Base-by-base conservation (phyloP, 352 stramenopile genomes). In the Chrysophaeum taylorii region DNA sequence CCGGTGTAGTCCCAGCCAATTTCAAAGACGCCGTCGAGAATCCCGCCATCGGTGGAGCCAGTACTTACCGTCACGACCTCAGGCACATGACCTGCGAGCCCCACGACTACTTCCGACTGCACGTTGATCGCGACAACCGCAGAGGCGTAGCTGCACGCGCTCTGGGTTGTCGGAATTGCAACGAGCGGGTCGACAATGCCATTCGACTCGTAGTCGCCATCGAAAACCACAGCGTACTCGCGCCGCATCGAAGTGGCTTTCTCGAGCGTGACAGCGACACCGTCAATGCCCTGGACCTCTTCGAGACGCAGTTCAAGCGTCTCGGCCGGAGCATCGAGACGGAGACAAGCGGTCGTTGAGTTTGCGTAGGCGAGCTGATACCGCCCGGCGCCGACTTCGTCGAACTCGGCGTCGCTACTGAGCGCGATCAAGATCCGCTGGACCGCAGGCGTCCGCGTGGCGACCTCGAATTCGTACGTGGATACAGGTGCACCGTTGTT, bases 251-350 rank as follows among this genome's bases (percentile, higher is more conserved):
- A n/a, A n/a, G n/a, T n/a, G 64, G 43, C 36, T 48, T 74, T 72
- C 21, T 12, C 39, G 25, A 38, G 35, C 1, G 80, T 73, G 12
- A 97, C 90, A 35, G 39, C 41, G 9, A 96, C 89, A 60, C 88
- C 79, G 2, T 92, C 87, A 0, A 96, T 75, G 64, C 91, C 94
- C 1, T 85, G 86, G 38, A 97, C 69, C 50, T 91, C 91, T 43
- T 91, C 81, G 39, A 97, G 69, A 27, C 90, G 80, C 15, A 75
- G 79, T 38, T 85, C 85, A 50, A 97, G 75, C 5, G 84, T 78
- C 16, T 72, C 62, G 14, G 81, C 76, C 0, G 82, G 83, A 23
- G 83, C 77, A 68, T 83, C 77, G 71, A 79, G 71, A 36, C 76
- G 63, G 68, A 86, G 72, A 50, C 81, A 86, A 68, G 39, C 70